phyloP scores from a whole-genome alignment of 306 rosid species.

The Cercis canadensis region DNA sequence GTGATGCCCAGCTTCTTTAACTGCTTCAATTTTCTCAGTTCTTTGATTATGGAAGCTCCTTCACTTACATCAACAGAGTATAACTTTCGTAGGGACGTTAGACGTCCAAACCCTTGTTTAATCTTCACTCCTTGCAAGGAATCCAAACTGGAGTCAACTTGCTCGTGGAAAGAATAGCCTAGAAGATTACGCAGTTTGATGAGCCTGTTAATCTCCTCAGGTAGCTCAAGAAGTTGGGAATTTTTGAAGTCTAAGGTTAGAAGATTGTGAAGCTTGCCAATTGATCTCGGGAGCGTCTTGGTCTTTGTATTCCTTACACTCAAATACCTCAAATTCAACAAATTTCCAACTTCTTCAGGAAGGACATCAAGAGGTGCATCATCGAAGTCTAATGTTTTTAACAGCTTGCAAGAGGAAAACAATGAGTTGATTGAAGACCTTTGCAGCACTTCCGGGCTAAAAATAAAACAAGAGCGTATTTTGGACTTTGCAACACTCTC shows the following conservation, averaged over 20 bases:
- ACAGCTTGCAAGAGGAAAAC: slow-evolving; percentile 2
- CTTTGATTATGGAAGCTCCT: slow-evolving; percentile 2
- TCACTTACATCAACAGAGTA: neutral
- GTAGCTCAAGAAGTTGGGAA: neutral
- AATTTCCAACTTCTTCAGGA: neutral
- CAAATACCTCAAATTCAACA: slow-evolving; percentile 21
- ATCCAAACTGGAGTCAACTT: neutral
- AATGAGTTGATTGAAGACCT: neutral
- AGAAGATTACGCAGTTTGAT: neutral
- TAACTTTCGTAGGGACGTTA: neutral
- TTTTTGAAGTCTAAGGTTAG: slow-evolving; percentile 13
- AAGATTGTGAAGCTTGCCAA: slow-evolving; percentile 20
- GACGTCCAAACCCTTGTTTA: slow-evolving; percentile 19
- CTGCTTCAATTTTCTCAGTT: slow-evolving; percentile 1
- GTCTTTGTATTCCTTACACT: neutral
- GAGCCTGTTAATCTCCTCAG: slow-evolving; percentile 9
- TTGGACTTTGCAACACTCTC: neutral
- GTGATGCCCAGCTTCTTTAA: neutral
- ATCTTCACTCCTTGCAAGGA: neutral
- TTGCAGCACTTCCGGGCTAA: neutral
- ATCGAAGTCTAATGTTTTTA: slow-evolving; percentile 28
- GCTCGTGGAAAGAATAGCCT: neutral
- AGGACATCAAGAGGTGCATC: slow-evolving; percentile 1
- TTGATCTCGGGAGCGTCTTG: neutral
- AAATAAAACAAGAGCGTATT: slow-evolving; percentile 2